Base-by-base conservation (phyloP, 2,329 filamentous ascomycete species). In the Periconia macrospinosa region DNA sequence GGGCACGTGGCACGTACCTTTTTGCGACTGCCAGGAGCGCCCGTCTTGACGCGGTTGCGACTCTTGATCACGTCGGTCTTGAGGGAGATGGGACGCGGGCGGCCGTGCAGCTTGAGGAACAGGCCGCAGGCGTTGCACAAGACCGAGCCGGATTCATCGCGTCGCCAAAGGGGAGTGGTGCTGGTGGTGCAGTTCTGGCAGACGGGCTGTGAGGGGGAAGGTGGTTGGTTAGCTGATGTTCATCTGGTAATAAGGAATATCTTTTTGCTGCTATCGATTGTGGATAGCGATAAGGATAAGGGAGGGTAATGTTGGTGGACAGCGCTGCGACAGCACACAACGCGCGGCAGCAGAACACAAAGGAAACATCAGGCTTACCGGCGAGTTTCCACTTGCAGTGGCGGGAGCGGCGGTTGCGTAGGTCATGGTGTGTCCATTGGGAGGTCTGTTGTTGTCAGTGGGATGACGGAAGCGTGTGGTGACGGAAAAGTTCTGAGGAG, bases 11-110 rank as follows among this genome's bases (percentile, higher is more conserved):
- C 3, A 70, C 77, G 69, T 78, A 91, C 91, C 87, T 95, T 96
- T 76, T 92, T 92, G 68, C 91, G 89, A 45, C 87, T 86, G 58
- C 90, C 84, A 67, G 92, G 83, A 2, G 80, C 90, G 9, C 89
- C 85, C 50, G 92, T 94, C 82, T 97, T 97, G 65, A 97, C 93
- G 61, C 94, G 87, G 78, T 99, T 99, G 69, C 94, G 91, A 80
- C 92, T 97, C 82, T 99, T 99, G 80, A 99, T 99, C 63, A 97
- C 93, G 80, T 99, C 94, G 46, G 94, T 97, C 83, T 99, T 99
- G 67, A 99, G 84, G 66, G 91, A 96, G 74, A 96, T 97, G 63
- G 94, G 94, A 52, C 94, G 88, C 56, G 94, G 86, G 23, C 92
- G 89, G 60, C 92, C 92, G 74, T 99, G 94, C 63, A 99, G 83